Base-by-base conservation (phyloP, 331 rosid species). In the Phaseolus coccineus region DNA sequence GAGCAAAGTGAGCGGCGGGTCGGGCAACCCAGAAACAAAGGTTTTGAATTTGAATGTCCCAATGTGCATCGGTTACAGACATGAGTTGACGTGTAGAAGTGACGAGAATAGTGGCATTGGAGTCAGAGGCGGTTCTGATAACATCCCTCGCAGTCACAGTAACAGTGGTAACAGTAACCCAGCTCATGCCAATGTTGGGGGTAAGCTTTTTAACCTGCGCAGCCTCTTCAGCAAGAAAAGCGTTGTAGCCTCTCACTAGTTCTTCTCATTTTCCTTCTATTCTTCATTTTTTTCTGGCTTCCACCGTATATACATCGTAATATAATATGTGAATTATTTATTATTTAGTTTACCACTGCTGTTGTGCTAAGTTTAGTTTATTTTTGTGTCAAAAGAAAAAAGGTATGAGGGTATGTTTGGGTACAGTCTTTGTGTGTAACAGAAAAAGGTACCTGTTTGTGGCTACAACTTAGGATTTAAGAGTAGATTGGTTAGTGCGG, bases 1-100 rank as follows among this genome's bases (percentile, higher is more conserved):
- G 83, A 44, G 84, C 22, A 90, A 84, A 78, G 0, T 64, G 51
- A 44, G 48, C 10, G 47, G 5, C 7, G 55, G 42, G 15, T 8
- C 50, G 5, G 68, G 67, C 3, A 16, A 63, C 52, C 47, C 80
- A 0, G 90, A 83, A 79, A 84, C 80, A 0, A 80, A 70, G 64
- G 93, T 87, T 28, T 69, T 90, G 89, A 91, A 87, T 73, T 81
- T 92, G 87, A 92, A 89, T 73, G 97, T 94, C 16, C 97, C 97
- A 9, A 85, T 71, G 65, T 92, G 97, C 75, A 88, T 86, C 13
- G 93, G 90, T 14, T 90, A 91, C 39, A 62, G 86, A 56, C 86
- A 68, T 69, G 85, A 81, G 59, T 75, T 84, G 77, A 81, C 85
- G 27, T 94, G 97, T 80, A 83, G 87, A 68, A 89, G 89, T 62